These are phyloP conservation scores for Triticum timopheevii DNA, from an alignment of 176 grass and related monocot genomes.

Conservation along the genomic window DNA sequence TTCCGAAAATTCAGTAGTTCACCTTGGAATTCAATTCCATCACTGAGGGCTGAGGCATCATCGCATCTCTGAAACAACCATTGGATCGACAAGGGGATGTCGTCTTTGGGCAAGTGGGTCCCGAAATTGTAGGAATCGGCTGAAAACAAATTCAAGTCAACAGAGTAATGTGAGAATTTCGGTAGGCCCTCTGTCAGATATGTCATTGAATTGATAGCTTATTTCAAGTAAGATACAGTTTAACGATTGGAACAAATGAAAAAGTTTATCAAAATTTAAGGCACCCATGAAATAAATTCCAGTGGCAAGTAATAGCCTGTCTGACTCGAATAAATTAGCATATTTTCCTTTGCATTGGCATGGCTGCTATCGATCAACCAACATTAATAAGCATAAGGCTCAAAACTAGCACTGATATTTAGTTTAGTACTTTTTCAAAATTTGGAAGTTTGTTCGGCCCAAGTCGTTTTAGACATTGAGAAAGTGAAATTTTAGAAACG, in stretches of 20 bases:
- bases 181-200: conserved; percentile 30
- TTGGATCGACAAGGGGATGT: conserved; percentile 91
- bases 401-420: not conserved
- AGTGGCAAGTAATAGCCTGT: not conserved
- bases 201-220: conserved; percentile 24
- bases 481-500: too few relatives aligned
- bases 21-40: conserved; percentile 82
- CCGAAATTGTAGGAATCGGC: conserved; percentile 94
- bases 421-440: not conserved
- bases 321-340: not conserved
- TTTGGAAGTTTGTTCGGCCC: not conserved
- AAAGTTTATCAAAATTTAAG: not conserved
- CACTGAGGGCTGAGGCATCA: conserved; percentile 62
- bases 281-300: not conserved
- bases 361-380: not conserved
- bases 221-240: not conserved
- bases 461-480: not conserved
- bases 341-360: not conserved
- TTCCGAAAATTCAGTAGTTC: conserved; percentile 94
- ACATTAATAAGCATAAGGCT: not conserved
- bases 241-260: not conserved
- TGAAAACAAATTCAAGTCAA: conserved; percentile 60
- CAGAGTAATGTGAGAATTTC: conserved; percentile 51
- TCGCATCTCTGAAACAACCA: conserved; percentile 75
- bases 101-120: conserved; percentile 76